These are phyloP conservation scores for Adansonia madagascariensis DNA, from an alignment of 441 rosid species.

Conservation along the genomic window DNA sequence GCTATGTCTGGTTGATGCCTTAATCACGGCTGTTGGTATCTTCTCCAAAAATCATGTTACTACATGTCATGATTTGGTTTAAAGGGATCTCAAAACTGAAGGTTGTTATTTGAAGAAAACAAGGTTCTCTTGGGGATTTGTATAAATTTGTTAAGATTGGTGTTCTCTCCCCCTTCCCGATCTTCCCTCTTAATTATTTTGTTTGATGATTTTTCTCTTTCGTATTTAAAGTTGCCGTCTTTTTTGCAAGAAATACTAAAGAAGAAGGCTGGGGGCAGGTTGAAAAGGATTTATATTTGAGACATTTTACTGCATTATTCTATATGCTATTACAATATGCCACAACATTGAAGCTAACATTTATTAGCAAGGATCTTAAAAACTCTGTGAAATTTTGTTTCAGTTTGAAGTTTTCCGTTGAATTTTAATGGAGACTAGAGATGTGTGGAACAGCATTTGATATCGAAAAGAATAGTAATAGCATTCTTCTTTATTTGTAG, in stretches of 20 bases:
- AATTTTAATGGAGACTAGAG: neutral
- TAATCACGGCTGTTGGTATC: neutral
- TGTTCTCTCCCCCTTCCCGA: neutral
- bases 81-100: neutral
- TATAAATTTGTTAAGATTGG: neutral
- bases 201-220: neutral
- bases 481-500: conserved; percentile 42
- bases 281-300: neutral
- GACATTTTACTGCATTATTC: neutral
- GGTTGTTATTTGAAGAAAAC: conserved; percentile 2
- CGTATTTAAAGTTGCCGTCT: neutral
- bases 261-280: neutral
- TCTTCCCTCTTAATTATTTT: neutral
- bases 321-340: neutral
- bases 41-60: neutral
- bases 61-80: neutral
- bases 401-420: neutral
- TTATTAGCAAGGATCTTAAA: conserved; percentile 2
- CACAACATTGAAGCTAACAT: neutral
- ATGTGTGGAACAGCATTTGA: neutral
- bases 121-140: neutral
- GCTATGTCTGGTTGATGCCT: neutral
- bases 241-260: neutral
- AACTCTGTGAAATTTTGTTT: neutral
- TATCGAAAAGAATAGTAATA: neutral